A percentile compares a stretch with the other conserved stretches of the same genome.
Evolutionary conservation across 2,329 filamentous ascomycete genomes (phyloP).

Genomic region (Periglandula ipomoeae): DNA sequence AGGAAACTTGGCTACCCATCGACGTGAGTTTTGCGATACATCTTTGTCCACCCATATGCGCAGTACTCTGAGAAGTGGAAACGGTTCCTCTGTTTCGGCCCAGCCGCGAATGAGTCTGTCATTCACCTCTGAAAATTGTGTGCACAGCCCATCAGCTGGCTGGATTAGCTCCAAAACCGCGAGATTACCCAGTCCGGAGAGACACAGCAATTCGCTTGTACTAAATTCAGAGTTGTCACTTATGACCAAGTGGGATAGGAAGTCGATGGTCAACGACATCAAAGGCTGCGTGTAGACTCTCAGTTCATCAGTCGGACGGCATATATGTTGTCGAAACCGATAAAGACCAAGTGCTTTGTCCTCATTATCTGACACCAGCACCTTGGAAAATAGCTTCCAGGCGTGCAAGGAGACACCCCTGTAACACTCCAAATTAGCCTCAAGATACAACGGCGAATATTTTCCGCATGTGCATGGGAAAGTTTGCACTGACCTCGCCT

Average conservation of each 20-base stretch:
- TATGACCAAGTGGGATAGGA: slow-evolving; percentile 32
- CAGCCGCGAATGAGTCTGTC: slow-evolving; percentile 39
- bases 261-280: slow-evolving; percentile 25
- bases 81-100: slow-evolving; percentile 30
- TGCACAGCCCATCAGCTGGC: slow-evolving; percentile 19
- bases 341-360: slow-evolving; percentile 28
- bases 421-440: not conserved
- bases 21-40: slow-evolving; percentile 30
- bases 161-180: slow-evolving; percentile 38
- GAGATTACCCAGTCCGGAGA: slow-evolving; percentile 36
- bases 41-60: slow-evolving; percentile 34
- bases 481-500: slow-evolving; percentile 25
- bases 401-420: slow-evolving; percentile 27
- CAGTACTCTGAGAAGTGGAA: slow-evolving; percentile 37
- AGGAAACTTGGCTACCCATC: slow-evolving; percentile 33
- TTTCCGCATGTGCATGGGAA: too few relatives aligned
- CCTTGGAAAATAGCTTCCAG: slow-evolving; percentile 30
- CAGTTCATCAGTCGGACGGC: slow-evolving; percentile 24
- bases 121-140: slow-evolving; percentile 27
- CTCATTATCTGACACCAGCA: slow-evolving; percentile 22
- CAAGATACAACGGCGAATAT: not conserved
- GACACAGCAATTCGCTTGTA: slow-evolving; percentile 29
- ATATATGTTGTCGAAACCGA: slow-evolving; percentile 30
- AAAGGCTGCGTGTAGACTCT: slow-evolving; percentile 28
- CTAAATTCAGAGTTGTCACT: slow-evolving; percentile 26